These are phyloP conservation scores for Phytophthora sp. DNA, from an alignment of 352 stramenopile genomes.

Conservation along the genomic window DNA sequence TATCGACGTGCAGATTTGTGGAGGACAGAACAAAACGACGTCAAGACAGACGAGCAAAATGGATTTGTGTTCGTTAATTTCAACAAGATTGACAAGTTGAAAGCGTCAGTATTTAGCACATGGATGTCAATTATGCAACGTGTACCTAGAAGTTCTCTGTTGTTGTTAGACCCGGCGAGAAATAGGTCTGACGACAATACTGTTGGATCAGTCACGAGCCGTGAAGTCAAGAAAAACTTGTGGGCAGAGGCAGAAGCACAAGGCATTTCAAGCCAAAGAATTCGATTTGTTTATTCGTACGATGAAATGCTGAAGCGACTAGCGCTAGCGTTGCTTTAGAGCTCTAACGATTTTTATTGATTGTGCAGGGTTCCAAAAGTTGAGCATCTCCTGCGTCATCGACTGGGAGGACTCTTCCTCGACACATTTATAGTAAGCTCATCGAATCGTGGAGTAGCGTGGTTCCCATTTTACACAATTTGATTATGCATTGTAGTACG, in stretches of 20 bases:
- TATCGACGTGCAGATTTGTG: constrained; percentile 29
- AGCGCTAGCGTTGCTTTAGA: too few relatives aligned
- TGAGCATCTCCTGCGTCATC: constrained; percentile 81
- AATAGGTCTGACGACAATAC: background rate
- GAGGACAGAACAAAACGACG: background rate
- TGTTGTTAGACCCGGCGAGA: constrained; percentile 57
- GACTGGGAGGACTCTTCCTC: constrained; percentile 85
- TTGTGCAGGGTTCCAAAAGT: constrained; percentile 57
- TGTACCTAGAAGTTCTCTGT: constrained; percentile 58
- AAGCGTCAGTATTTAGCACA: constrained; percentile 62
- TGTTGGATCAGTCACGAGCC: constrained; percentile 36
- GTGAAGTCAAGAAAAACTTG: constrained; percentile 57
- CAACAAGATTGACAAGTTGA: constrained; percentile 91
- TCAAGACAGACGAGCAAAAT: constrained; percentile 5
- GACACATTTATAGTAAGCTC: constrained; percentile 86
- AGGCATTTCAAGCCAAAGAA: constrained; percentile 49
- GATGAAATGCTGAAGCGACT: background rate
- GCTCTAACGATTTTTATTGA: background rate
- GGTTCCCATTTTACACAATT: background rate
- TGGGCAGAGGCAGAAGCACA: constrained; percentile 49
- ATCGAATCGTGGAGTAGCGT: too few relatives aligned
- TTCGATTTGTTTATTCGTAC: constrained; percentile 52
- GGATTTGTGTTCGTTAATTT: constrained; percentile 83
- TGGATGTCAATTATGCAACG: constrained; percentile 78
- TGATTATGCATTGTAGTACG: constrained; percentile 64